These are phyloP conservation scores for Cephalotrichum gorgonifer DNA, from an alignment of 2,329 filamentous ascomycete genomes.

Conservation along the genomic window DNA sequence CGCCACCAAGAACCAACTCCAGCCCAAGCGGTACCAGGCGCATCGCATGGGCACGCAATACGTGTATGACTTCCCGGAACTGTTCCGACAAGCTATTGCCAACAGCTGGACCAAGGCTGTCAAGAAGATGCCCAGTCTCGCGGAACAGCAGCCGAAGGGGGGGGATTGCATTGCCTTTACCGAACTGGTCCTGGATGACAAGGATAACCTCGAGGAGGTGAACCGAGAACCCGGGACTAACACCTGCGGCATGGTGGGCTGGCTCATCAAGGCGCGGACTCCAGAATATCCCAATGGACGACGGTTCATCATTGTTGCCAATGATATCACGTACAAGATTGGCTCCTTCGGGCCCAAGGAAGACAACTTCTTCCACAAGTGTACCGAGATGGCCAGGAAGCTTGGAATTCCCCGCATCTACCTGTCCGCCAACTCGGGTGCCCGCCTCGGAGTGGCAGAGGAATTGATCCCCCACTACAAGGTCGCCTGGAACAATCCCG, in stretches of 20 bases:
- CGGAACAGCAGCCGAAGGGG: slow-evolving; percentile 69
- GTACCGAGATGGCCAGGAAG: slow-evolving; percentile 88
- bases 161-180: slow-evolving; percentile 91
- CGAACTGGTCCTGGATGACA: slow-evolving; percentile 90
- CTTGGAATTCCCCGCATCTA: slow-evolving; percentile 95
- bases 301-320: slow-evolving; percentile 92
- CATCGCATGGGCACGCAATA: slow-evolving; percentile 99
- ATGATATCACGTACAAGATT: slow-evolving; percentile 99
- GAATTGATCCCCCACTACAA: slow-evolving; percentile 96
- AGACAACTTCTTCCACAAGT: slow-evolving; percentile 98
- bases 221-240: slow-evolving; percentile 93
- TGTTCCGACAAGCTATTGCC: slow-evolving; percentile 96
- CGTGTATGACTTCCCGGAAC: slow-evolving; percentile 98
- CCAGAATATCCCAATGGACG: slow-evolving; percentile 90
- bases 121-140: slow-evolving; percentile 61
- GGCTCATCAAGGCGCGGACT: slow-evolving; percentile 89
- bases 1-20: slow-evolving; percentile 95
- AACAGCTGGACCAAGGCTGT: slow-evolving; percentile 80
- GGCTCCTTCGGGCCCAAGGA: slow-evolving; percentile 94
- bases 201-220: slow-evolving; percentile 84
- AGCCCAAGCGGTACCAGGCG: slow-evolving; percentile 98
- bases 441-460: slow-evolving; percentile 90
- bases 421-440: slow-evolving; percentile 96
- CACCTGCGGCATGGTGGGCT: slow-evolving; percentile 95
- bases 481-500: slow-evolving; percentile 85